Evolutionary conservation across 352 stramenopile genomes (phyloP), one percentile per base, ranked within the genome.

Genomic region (Aphanomyces astaci): DNA sequence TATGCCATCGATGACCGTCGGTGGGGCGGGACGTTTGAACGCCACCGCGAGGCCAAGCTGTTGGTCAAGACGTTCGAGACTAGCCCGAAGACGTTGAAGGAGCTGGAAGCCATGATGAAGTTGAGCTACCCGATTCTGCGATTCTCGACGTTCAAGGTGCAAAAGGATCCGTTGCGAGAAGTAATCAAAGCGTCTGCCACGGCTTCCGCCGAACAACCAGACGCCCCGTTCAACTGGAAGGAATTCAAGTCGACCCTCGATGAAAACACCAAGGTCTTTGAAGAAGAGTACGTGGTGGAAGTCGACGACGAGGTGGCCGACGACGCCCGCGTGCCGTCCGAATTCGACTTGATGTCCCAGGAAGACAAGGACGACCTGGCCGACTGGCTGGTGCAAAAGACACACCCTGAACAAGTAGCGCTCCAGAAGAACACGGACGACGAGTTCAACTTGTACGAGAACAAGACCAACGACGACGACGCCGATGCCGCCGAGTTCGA

Each of bases 41-140:
- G 84, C 73, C 86, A 94, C 74, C 91, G 91, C 70, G 81, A 92
- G 60, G 78, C 80, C 46, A 94, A 94, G 71, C 79, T 94, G 51
- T 73, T 94, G n/a, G 83, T 94, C 32, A 78, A 86, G 75, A 84
- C 90, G 72, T 94, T 94, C 74, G 91, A 90, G 67, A 87, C 83
- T 71, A 90, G 82, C 59, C 82, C 86, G 0, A 64, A 67, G 7
- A 78, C 84, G 67, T 75, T 94, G 28, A 72, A 82, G 46, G 82
- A 94, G 56, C 65, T 92, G 15, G 84, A 94, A 72, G 59, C 64
- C n/a, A 91, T 90, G 72, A 79, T 94, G 32, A 92, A 92, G 79
- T 88, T 92, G 73, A 86, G 75, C 72, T 92, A 91, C 75, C 80
- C 82, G 39, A 81, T 94, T 67, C 81, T 94, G 62, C 85, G 85